Base-by-base conservation (phyloP, 2,329 filamentous ascomycete species). In the Penicillium sp. region DNA sequence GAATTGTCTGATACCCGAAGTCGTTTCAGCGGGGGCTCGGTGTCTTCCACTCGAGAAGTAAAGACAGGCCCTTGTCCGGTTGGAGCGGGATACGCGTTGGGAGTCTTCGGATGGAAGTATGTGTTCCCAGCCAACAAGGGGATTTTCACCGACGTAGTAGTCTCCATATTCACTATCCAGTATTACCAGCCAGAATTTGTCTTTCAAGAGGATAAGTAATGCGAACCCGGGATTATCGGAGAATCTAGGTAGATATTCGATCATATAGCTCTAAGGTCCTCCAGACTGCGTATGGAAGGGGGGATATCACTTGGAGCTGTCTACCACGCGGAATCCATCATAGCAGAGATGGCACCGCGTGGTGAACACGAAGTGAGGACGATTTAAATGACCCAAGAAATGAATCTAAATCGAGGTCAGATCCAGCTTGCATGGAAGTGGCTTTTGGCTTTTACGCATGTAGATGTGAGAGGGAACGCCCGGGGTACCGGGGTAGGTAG, bases 131-230 rank as follows among this genome's bases (percentile, higher is more conserved):
- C 35, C 37, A 35, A 30, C 14, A 41, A 27, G 25, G 51, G 52
- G 10, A 47, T 45, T 12, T 34, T 41, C 30, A 53, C 37, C 27
- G 55, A 38, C 25, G 50, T 32, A 17, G 55, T 45, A 10, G 43
- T 35, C 37, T 56, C 50, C 59, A 61, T 60, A 15, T 35, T 47
- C 31, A 42, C 38, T 13, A 33, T 18, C 22, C 33, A 11, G 23
- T 43, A 39, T 23, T 39, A 41, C 35, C 33, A 43, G 14, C 22
- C 16, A 20, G 37, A 25, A 25, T 23, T 31, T 4, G n/a, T 38
- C 14, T 43, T 25, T 5, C 18, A 22, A 22, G 18, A n/a, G n/a
- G n/a, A n/a, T n/a, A n/a, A n/a, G n/a, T n/a, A 22, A 9, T 22
- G 18, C 18, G 18, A 22, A 9, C 5, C 18, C 18, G 18, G 18